Evolutionary conservation across 1,139 yeast species (phyloP).

Genomic region (Pichia sp.): DNA sequence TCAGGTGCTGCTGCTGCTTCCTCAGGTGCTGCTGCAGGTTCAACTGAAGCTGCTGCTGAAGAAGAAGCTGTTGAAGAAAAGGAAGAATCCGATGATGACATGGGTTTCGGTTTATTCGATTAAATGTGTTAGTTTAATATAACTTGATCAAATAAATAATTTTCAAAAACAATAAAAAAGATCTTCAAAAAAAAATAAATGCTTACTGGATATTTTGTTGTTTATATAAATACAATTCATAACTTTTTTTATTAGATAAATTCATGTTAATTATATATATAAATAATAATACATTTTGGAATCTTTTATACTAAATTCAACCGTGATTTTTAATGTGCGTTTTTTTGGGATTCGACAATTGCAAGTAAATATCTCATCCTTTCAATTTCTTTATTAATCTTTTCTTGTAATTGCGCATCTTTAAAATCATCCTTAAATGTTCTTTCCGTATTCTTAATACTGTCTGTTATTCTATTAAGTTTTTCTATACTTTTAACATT

Average conservation of each 20-base stretch:
- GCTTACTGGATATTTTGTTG: not conserved
- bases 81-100: constrained; percentile 41
- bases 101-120: constrained; percentile 35
- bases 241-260: not conserved
- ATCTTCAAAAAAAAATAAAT: not conserved
- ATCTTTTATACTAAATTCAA: not conserved
- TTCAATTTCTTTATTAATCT: constrained; percentile 3
- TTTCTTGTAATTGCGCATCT: not conserved
- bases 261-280: not conserved
- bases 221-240: not conserved
- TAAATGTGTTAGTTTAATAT: constrained; percentile 16
- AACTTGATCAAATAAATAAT: not conserved
- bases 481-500: constrained; percentile 15
- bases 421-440: not conserved
- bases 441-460: not conserved
- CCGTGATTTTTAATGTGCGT: not conserved
- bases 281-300: not conserved
- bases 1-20: constrained; percentile 83
- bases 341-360: not conserved
- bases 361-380: constrained; percentile 7
- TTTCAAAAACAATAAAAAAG: not conserved
- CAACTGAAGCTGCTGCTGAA: constrained; percentile 63
- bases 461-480: constrained; percentile 14
- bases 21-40: constrained; percentile 62
- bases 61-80: constrained; percentile 60